Evolutionary conservation across 2,329 filamentous ascomycete species (phyloP).

Genomic region (Immersiporthe knoxdaviesiana): DNA sequence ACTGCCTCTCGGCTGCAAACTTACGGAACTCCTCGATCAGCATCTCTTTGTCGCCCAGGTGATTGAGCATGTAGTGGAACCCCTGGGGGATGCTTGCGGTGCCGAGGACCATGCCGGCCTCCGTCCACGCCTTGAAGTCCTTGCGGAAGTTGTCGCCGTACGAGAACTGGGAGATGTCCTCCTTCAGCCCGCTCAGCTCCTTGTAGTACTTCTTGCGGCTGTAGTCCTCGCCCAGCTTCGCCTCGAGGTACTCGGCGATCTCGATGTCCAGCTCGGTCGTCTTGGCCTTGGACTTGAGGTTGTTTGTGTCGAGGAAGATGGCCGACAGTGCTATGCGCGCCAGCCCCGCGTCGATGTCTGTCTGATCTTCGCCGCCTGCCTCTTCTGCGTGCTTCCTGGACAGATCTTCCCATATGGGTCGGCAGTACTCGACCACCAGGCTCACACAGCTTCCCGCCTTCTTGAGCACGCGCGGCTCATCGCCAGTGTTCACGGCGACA

Average conservation of each 20-base stretch:
- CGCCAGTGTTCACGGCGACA: constrained; percentile 49
- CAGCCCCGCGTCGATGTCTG: constrained; percentile 57
- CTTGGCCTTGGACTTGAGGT: constrained; percentile 56
- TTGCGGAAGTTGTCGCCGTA: constrained; percentile 74
- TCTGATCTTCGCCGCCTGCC: constrained; percentile 36
- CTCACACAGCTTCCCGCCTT: constrained; percentile 75
- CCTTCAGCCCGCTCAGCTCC: constrained; percentile 66
- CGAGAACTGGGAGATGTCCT: constrained; percentile 63
- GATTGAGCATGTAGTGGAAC: constrained; percentile 61
- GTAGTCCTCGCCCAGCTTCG: constrained; percentile 49
- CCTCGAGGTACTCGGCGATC: constrained; percentile 60
- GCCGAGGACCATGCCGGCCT: constrained; percentile 62
- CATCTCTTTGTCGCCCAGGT: constrained; percentile 49
- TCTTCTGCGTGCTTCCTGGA: constrained; percentile 38
- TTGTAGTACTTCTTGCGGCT: constrained; percentile 60
- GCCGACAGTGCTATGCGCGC: constrained; percentile 70
- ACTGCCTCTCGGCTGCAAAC: constrained; percentile 58
- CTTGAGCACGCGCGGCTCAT: constrained; percentile 63
- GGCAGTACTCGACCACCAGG: constrained; percentile 65
- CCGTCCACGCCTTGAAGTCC: constrained; percentile 82
- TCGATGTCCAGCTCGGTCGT: constrained; percentile 42
- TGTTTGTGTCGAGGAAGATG: constrained; percentile 73
- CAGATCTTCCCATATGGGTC: constrained; percentile 59
- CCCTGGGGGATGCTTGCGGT: constrained; percentile 67
- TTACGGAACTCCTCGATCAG: constrained; percentile 53